Conservation (phyloP, 1,284 basidiomycete species). For the Ceratobasidium theobromae region DNA sequence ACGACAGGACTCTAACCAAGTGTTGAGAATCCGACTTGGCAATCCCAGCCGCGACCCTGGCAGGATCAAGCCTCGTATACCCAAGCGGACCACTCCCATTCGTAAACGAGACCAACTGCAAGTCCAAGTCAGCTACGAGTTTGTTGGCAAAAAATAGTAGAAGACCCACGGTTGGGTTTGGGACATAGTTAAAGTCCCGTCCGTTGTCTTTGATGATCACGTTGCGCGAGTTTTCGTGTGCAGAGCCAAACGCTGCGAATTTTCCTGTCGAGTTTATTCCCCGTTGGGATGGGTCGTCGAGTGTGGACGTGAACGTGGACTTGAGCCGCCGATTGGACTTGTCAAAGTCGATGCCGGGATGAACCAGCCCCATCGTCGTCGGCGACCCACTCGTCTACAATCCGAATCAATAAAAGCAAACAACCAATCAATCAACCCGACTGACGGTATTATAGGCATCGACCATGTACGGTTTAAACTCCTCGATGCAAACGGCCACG, state of each 20-base stretch:
- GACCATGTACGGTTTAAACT: slow-evolving; percentile 15
- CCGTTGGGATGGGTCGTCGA: slow-evolving; percentile 1
- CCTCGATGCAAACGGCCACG: slow-evolving; percentile 19
- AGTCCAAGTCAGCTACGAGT: not conserved
- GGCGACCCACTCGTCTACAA: slow-evolving; percentile 14
- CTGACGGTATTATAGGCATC: slow-evolving; percentile 27
- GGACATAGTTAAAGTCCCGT: slow-evolving; percentile 29
- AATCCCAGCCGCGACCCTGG: slow-evolving; percentile 13
- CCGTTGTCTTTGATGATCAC: slow-evolving; percentile 26
- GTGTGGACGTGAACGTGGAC: too few species aligned
- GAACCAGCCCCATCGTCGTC: not conserved
- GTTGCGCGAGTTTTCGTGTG: slow-evolving; percentile 21
- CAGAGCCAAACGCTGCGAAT: slow-evolving; percentile 22
- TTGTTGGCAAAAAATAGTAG: too few species aligned
- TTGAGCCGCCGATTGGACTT: too few species aligned
- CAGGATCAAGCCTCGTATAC: slow-evolving; percentile 24
- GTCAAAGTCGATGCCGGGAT: slow-evolving; percentile 18
- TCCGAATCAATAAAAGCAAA: not conserved
- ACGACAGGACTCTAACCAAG: not conserved
- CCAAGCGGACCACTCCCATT: slow-evolving; percentile 22
- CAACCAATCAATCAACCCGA: not conserved
- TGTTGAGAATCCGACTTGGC: slow-evolving; percentile 28
- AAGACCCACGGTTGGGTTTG: slow-evolving; percentile 21
- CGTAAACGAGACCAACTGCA: slow-evolving; percentile 25
- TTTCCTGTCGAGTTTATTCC: slow-evolving; percentile 25